Evolutionary conservation across 2,329 filamentous ascomycete species (phyloP), one percentile per base, ranked within the genome.

Genomic region (Zymoseptoria tritici): DNA sequence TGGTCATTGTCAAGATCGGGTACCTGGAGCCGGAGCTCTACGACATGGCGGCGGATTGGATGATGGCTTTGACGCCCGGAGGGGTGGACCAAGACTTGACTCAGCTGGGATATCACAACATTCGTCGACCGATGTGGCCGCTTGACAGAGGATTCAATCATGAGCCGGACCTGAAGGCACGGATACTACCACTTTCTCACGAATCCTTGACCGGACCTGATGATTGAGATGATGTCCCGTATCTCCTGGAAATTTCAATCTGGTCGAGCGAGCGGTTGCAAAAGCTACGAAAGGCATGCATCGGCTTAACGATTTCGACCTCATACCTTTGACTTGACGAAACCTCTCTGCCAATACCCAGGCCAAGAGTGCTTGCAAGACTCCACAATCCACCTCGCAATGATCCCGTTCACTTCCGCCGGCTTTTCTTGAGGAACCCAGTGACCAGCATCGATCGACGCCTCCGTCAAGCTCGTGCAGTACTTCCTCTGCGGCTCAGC

Each of bases 381-480:
- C 55, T 66, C 60, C 13, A 64, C 55, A 29, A 68, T 56, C 68
- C 68, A 70, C 36, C 59, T 63, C 13, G 63, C 61, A n/a, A 70
- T 58, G 8, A 62, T 57, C 4, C 58, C 59, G 42, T 67, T 70
- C 19, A 64, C 62, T 54, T 70, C 67, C 29, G 61, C 54, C 1
- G 63, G 60, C 57, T 65, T 68, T 64, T 70, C 67, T 53, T 65
- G 54, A 5, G 58, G 57, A 0, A 69, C 61, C 63, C 65, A 69
- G 50, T 70, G 67, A 5, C 66, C 66, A 19, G 66, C 60, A 55
- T 67, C 64, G 19, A 67, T 55, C 20, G 36, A 16, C 75, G 79
- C 71, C 19, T 76, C 74, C 0, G 75, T 77, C 51, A 81, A 63
- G 7, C 78, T 71, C 50, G 69, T 70, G 53, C 72, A 74, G 7